Percentiles rank a stretch among this genome's conserved stretches.
Conservation (phyloP, 768 basidiomycete genomes). For the Stropharia rugosoannulata region DNA sequence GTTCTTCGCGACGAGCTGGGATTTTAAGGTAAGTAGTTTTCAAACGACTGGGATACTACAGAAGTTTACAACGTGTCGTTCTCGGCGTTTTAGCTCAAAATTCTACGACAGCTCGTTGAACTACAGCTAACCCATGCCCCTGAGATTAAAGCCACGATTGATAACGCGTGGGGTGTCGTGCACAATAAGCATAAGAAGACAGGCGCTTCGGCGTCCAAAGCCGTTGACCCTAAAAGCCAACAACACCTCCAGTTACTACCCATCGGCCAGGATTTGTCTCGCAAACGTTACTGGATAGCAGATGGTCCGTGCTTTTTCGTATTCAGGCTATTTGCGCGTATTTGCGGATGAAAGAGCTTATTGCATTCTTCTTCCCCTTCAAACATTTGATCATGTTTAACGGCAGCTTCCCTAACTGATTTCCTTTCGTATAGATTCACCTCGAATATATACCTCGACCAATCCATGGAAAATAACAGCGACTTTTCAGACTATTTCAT, state of each 20-base stretch:
- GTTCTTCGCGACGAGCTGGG: conserved; percentile 81
- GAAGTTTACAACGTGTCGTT: conserved; percentile 13
- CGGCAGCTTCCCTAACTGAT: conserved; percentile 22
- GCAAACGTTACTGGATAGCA: conserved; percentile 82
- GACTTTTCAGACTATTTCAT: conserved; percentile 69
- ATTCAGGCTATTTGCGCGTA: conserved; percentile 64
- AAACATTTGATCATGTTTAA: conserved; percentile 33
- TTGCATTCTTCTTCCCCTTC: conserved; percentile 41
- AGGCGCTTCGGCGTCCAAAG: conserved; percentile 53
- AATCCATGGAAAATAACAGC: conserved; percentile 91
- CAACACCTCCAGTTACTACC: conserved; percentile 66
- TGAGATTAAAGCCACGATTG: conserved; percentile 70
- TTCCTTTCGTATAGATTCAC: conserved; percentile 61
- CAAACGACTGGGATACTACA: conserved; percentile 17
- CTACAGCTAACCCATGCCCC: conserved; percentile 71
- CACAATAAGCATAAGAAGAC: conserved; percentile 86
- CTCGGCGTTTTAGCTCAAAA: conserved; percentile 57
- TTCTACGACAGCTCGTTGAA: conserved; percentile 84
- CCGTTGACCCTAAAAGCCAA: conserved; percentile 65
- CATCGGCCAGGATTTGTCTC: conserved; percentile 71
- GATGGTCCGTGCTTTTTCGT: conserved; percentile 74
- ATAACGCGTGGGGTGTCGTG: conserved; percentile 84
- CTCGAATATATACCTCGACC: conserved; percentile 78
- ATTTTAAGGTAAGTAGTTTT: conserved; percentile 63
- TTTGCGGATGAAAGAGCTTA: conserved; percentile 55